A percentile compares a stretch with the other conserved stretches of the same genome.
Evolutionary conservation across 2,329 filamentous ascomycete species (phyloP).

Genomic region (Chaetomium olivaceum): DNA sequence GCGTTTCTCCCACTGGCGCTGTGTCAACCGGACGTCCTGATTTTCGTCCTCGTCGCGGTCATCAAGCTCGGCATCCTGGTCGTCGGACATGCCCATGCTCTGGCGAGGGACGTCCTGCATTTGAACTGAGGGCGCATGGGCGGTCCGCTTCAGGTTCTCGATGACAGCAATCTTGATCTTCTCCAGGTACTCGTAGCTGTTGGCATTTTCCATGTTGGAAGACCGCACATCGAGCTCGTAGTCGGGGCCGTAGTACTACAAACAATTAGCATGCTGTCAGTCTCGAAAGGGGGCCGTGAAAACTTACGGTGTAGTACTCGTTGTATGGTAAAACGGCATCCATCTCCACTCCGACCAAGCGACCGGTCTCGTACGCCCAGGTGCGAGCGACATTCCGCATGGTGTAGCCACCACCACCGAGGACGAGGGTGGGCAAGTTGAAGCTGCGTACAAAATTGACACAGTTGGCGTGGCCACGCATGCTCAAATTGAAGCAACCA

Average conservation of each 20-base stretch:
- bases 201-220: conserved; percentile 88
- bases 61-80: conserved; percentile 65
- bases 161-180: conserved; percentile 79
- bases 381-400: conserved; percentile 95
- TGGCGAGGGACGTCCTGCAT: conserved; percentile 74
- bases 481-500: conserved; percentile 96
- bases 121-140: conserved; percentile 85
- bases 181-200: conserved; percentile 77
- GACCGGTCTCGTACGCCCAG: conserved; percentile 95
- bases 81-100: conserved; percentile 63
- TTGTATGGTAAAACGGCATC: conserved; percentile 85
- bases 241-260: conserved; percentile 84
- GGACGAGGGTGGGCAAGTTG: conserved; percentile 80
- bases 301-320: conserved; percentile 79
- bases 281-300: not conserved
- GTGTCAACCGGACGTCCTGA: conserved; percentile 77
- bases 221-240: conserved; percentile 88
- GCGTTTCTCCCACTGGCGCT: conserved; percentile 79
- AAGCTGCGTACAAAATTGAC: conserved; percentile 89
- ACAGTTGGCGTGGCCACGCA: conserved; percentile 92
- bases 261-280: conserved; percentile 31
- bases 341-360: conserved; percentile 82
- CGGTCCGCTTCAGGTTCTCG: conserved; percentile 83
- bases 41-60: conserved; percentile 82
- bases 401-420: conserved; percentile 95